These are phyloP conservation scores for Nakazawaea ishiwadae DNA, from an alignment of 805 yeast genomes.

Conservation along the genomic window DNA sequence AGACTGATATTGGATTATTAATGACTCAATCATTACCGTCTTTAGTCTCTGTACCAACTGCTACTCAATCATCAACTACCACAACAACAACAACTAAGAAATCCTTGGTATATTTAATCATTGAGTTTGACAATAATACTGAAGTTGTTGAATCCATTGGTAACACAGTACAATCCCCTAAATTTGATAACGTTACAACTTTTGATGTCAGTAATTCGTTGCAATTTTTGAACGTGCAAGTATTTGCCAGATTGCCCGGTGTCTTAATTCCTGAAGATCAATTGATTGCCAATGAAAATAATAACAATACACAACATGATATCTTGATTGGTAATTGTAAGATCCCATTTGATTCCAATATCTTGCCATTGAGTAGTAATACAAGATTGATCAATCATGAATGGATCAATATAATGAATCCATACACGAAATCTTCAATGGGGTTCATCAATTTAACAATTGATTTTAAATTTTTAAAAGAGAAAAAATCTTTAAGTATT, in stretches of 20 bases:
- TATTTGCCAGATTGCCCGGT: conserved; percentile 75
- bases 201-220: conserved; percentile 75
- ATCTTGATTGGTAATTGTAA: conserved; percentile 70
- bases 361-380: conserved; percentile 35
- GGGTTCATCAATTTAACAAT: conserved; percentile 50
- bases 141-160: conserved; percentile 82
- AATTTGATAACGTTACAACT: conserved; percentile 84
- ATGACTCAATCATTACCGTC: conserved; percentile 38
- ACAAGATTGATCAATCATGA: conserved; percentile 67
- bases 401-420: conserved; percentile 32
- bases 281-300: conserved; percentile 14
- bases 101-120: conserved; percentile 75
- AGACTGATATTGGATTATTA: conserved; percentile 15
- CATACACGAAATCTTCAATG: conserved; percentile 26
- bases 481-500: conserved; percentile 66
- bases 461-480: conserved; percentile 57
- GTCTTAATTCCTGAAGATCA: conserved; percentile 44
- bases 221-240: conserved; percentile 66
- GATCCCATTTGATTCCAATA: conserved; percentile 40
- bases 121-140: conserved; percentile 94
- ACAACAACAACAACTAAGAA: no score
- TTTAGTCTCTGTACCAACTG: conserved; percentile 38
- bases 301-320: conserved; percentile 44
- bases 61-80: no score
- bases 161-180: conserved; percentile 73